Evolutionary conservation across 768 basidiomycete genomes (phyloP).

Genomic region (Lactarius sp.): DNA sequence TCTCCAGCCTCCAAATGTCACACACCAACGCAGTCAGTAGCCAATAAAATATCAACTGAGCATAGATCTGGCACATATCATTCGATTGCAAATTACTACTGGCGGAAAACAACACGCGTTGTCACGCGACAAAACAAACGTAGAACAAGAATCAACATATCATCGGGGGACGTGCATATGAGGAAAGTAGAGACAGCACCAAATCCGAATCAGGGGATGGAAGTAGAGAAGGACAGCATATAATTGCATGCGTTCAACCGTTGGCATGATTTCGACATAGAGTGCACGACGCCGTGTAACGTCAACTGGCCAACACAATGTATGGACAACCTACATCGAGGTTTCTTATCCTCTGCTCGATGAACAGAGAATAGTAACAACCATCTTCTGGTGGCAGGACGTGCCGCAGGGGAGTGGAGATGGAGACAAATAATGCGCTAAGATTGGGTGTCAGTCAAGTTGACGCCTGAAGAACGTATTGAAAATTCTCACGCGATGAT

Average conservation of each 20-base stretch:
- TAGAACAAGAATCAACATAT: no score
- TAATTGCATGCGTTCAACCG: slow-evolving; percentile 2
- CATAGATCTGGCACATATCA: no score
- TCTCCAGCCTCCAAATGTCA: no score
- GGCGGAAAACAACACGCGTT: no score
- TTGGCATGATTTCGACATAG: background rate
- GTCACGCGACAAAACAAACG: no score
- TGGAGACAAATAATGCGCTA: background rate
- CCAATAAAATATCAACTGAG: no score
- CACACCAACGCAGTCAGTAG: no score
- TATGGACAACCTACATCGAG: slow-evolving; percentile 21
- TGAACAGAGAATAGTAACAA: slow-evolving; percentile 26
- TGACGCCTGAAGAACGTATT: background rate
- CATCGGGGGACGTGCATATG: no score
- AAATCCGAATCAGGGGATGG: background rate
- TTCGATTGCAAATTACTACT: no score
- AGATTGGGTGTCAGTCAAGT: background rate
- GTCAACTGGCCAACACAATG: slow-evolving; percentile 14
- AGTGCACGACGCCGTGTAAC: background rate
- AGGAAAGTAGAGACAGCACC: background rate
- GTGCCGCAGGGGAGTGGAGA: slow-evolving; percentile 9
- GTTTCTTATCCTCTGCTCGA: slow-evolving; percentile 28
- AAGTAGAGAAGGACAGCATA: background rate
- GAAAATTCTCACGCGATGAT: background rate
- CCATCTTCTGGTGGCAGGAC: slow-evolving; percentile 26